Percentiles rank a stretch among this genome's conserved stretches.
These are phyloP conservation scores for Puccinia novopanici DNA, from an alignment of 1,284 basidiomycete genomes.

Conservation along the genomic window DNA sequence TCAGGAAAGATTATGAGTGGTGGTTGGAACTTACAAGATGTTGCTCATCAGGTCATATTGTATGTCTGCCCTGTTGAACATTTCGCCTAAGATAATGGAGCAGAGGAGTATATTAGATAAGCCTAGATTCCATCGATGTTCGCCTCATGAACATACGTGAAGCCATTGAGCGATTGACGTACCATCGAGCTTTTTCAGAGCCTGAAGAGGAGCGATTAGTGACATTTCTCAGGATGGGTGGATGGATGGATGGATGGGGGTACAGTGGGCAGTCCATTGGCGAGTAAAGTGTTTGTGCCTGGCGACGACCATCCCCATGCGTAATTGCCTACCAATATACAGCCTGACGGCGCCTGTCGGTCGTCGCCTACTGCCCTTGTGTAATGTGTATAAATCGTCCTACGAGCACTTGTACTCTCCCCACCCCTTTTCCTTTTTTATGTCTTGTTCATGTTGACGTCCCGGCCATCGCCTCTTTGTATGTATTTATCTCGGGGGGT, in stretches of 20 bases:
- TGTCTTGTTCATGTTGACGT: neutral
- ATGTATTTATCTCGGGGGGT: neutral
- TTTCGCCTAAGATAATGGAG: constrained; percentile 28
- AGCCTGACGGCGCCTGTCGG: neutral
- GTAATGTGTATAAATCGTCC: no score
- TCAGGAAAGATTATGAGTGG: neutral
- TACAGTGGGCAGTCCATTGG: constrained; percentile 33
- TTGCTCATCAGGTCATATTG: constrained; percentile 51
- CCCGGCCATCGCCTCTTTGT: neutral
- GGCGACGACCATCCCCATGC: neutral
- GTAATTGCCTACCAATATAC: no score
- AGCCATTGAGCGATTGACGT: neutral
- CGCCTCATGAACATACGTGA: neutral
- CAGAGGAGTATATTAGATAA: neutral
- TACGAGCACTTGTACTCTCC: no score
- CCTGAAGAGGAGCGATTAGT: neutral
- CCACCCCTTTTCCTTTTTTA: constrained; percentile 1
- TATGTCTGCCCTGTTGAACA: constrained; percentile 50
- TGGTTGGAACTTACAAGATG: constrained; percentile 47
- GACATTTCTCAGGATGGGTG: neutral
- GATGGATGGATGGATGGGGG: neutral
- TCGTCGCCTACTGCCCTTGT: no score
- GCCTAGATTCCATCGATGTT: neutral
- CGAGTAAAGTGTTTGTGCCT: constrained; percentile 2
- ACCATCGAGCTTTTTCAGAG: constrained; percentile 51